Base-by-base conservation (phyloP, 805 yeast species). In the Candida nitratophila region DNA sequence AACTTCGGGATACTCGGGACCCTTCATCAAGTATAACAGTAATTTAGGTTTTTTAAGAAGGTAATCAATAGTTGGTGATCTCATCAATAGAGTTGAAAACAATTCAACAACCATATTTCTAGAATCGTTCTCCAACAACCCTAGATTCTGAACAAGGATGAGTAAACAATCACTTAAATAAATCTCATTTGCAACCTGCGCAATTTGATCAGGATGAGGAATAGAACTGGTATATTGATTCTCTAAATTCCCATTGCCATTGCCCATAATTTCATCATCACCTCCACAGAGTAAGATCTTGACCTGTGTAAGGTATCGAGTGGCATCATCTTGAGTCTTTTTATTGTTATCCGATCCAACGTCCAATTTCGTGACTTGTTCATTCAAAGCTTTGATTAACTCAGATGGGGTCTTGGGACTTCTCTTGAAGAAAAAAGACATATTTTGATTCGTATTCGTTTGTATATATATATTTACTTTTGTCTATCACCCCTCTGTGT, bases 341-440 rank as follows among this genome's bases (percentile, higher is more conserved):
- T 60, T 64, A 38, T 54, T 55, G 20, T 33, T 34, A 44, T 75
- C 79, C 27, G 56, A 55, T 8, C 66, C 53, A 11, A 60, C 49
- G 48, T 81, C 86, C 19, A 84, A 68, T 57, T 84, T 84, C 15
- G 70, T 59, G 11, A 89, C 71, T 55, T 79, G 86, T 40, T 91
- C 98, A 49, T 77, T 77, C 48, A 89, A 71, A 7, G 81, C 79
- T 40, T 86, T 74, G 3, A 88, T 83, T 46, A 89, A 74, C 56
- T 91, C 99, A 17, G 77, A 76, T 2, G 96, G 95, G 1, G 96
- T 81, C 62, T 88, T 89, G 10, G 95, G 96, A 57, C 82, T 86
- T 57, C 96, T 75, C 51, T 88, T 86, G 73, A 93, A 91, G 54
- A 93, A 70, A 56, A 91, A 91, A 12, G 96, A 85, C 96, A 90